Conservation (phyloP, 306 rosid genomes). For the Astragalus membranaceus region DNA sequence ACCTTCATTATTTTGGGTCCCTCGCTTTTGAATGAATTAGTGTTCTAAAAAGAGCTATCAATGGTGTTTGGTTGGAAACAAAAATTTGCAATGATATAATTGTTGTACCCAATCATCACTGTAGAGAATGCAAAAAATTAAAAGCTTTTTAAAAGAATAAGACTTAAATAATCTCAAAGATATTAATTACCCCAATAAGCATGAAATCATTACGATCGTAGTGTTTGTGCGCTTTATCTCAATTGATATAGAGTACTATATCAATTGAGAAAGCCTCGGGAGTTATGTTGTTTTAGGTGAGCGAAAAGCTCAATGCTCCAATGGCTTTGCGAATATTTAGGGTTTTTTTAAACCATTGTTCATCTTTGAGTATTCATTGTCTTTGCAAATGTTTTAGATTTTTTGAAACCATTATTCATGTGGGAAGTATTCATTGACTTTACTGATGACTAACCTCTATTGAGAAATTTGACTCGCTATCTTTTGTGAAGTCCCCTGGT, state of each 20-base stretch:
- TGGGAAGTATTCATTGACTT: too few relatives aligned
- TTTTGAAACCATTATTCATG: too few relatives aligned
- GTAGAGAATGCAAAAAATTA: slow-evolving; percentile 10
- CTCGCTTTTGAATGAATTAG: slow-evolving; percentile 35
- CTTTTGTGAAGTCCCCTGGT: too few relatives aligned
- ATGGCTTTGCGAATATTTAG: neutral
- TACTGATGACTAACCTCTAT: too few relatives aligned
- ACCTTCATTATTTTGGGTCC: slow-evolving; percentile 25
- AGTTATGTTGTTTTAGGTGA: neutral
- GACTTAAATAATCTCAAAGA: neutral
- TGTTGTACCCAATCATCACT: slow-evolving; percentile 7
- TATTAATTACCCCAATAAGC: slow-evolving; percentile 24
- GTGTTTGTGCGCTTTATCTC: slow-evolving; percentile 11
- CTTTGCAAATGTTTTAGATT: too few relatives aligned
- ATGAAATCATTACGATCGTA: slow-evolving; percentile 13
- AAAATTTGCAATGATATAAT: slow-evolving; percentile 13
- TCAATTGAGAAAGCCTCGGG: neutral
- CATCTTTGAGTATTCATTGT: too few relatives aligned
- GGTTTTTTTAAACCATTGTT: neutral
- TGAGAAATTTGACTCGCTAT: too few relatives aligned
- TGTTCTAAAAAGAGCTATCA: slow-evolving; percentile 33
- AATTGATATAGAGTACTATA: neutral
- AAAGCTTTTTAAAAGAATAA: slow-evolving; percentile 12
- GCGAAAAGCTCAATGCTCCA: too few relatives aligned
- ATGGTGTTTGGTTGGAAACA: slow-evolving; percentile 23